phyloP scores from a whole-genome alignment of 163 green algal species.

The Chlorella variabilis region DNA sequence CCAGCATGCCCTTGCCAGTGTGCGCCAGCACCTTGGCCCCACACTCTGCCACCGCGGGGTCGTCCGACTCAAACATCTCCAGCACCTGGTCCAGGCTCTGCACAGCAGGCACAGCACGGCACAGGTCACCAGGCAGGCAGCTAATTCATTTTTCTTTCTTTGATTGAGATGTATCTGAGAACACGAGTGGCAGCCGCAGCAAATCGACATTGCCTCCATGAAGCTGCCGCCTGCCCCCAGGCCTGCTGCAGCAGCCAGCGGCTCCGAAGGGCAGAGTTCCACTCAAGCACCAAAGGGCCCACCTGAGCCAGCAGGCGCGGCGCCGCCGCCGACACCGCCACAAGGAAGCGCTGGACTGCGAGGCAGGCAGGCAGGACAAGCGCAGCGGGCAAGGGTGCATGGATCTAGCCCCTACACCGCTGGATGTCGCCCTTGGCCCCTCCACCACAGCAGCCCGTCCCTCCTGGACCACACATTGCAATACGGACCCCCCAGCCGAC shows the following conservation, averaged over 20 bases:
- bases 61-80: constrained; percentile 34
- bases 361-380: not conserved
- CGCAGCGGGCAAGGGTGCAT: not conserved
- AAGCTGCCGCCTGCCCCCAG: too few species aligned
- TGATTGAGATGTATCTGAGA: not conserved
- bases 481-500: too few species aligned
- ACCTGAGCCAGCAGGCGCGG: constrained; percentile 52
- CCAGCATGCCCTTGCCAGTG: constrained; percentile 15
- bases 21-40: constrained; percentile 40
- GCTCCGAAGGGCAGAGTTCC: too few species aligned
- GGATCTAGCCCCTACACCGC: too few species aligned
- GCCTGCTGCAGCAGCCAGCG: too few species aligned
- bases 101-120: not conserved
- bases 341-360: constrained; percentile 44
- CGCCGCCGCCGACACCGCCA: constrained; percentile 20
- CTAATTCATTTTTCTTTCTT: too few species aligned
- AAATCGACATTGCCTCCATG: too few species aligned
- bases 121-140: too few species aligned
- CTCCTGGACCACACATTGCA: not conserved
- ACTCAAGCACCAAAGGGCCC: too few species aligned
- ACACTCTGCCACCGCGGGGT: constrained; percentile 27
- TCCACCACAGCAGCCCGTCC: too few species aligned
- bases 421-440: too few species aligned
- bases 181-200: too few species aligned
- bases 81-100: constrained; percentile 19